Evolutionary conservation across 1,139 yeast species (phyloP).

Genomic region (Ashbya aceris): DNA sequence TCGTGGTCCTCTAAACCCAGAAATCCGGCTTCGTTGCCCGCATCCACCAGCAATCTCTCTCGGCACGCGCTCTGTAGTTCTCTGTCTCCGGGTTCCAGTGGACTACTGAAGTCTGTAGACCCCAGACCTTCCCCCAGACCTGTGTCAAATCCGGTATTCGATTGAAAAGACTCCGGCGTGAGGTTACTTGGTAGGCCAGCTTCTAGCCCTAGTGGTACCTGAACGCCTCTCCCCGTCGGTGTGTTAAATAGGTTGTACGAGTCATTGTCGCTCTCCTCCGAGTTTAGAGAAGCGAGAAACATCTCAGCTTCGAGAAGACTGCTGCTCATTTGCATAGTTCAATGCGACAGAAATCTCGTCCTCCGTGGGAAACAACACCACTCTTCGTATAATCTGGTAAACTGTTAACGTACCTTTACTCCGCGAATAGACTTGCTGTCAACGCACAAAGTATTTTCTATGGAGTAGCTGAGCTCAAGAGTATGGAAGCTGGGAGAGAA

Average conservation of each 20-base stretch:
- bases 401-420: no score
- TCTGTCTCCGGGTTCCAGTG: background rate
- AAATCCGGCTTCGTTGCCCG: background rate
- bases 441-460: no score
- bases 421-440: no score
- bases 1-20: background rate
- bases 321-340: constrained; percentile 2
- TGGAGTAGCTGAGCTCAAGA: no score
- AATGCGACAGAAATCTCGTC: no score
- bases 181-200: constrained; percentile 8
- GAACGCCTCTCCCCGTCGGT: background rate
- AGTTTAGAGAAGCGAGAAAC: constrained; percentile 9
- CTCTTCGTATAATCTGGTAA: no score
- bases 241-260: constrained; percentile 1
- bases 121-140: background rate
- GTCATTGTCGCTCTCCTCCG: constrained; percentile 8
- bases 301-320: constrained; percentile 8
- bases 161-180: constrained; percentile 16
- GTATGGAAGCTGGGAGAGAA: no score
- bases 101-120: background rate
- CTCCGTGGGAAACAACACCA: no score
- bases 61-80: background rate
- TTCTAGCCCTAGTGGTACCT: background rate
- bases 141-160: constrained; percentile 1
- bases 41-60: background rate